Evolutionary conservation across 2,329 filamentous ascomycete genomes (phyloP), one percentile per base, ranked within the genome.

Genomic region (Tolypocladium endophyticum): DNA sequence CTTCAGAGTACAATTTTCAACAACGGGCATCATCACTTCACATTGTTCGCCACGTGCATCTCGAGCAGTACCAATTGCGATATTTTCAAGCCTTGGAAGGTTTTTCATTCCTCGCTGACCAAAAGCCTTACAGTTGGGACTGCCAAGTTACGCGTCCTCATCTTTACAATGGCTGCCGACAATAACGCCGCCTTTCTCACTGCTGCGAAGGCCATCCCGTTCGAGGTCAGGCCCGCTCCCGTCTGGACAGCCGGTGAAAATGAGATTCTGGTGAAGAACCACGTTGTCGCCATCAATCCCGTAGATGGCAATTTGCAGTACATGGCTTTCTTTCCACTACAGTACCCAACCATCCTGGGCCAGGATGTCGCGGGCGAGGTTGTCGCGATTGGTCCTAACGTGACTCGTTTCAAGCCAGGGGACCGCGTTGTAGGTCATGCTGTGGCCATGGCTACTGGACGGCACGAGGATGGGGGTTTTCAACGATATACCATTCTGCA

Each of bases 331-430:
- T 62, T 60, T 36, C 65, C 58, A 60, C 61, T 59, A 47, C 61
- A 59, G 18, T 74, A 69, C 59, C 72, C 71, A 4, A 60, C 61
- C 25, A 66, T 78, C 35, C 64, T 58, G 60, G 74, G 69, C 0
- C 64, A 63, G 30, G 73, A 69, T 62, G 69, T 68, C 45, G 67
- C 74, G 0, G 73, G 74, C 3, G 66, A 66, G 11, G 68, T 75
- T 6, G 65, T 67, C 5, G 65, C 70, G 11, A 61, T 74, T 4
- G 71, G 72, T 3, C 39, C 64, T 12, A 60, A 60, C 45, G 62
- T 66, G 30, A 62, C 60, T 18, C 43, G 43, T 16, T 68, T 67
- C 57, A 64, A 65, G 47, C 16, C 58, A 0, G 67, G 67, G 0
- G 67, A 68, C 28, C 59, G 66, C 33, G 63, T 68, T 7, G 35